Percentiles rank a stretch among this genome's conserved stretches.
These are phyloP conservation scores for Parasarocladium wereldwijsianum DNA, from an alignment of 2,329 filamentous ascomycete genomes.

Conservation along the genomic window DNA sequence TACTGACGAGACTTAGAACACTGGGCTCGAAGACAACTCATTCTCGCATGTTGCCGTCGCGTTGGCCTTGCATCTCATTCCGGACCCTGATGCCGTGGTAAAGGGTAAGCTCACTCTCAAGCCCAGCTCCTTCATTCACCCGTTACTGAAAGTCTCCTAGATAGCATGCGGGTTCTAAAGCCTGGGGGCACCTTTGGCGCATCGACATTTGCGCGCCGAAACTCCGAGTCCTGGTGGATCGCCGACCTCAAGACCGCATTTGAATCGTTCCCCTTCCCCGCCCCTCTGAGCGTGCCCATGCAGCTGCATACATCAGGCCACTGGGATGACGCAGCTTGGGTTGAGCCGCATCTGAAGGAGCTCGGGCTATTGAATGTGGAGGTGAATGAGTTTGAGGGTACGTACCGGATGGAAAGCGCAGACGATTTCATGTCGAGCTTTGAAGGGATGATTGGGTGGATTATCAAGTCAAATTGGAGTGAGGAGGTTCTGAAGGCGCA, in stretches of 20 bases:
- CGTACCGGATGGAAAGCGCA: constrained; percentile 16
- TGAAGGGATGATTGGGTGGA: constrained; percentile 23
- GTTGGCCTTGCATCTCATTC: constrained; percentile 32
- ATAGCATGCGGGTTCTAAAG: constrained; percentile 23
- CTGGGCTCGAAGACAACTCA: constrained; percentile 19
- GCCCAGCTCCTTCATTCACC: not conserved
- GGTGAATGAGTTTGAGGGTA: constrained; percentile 16
- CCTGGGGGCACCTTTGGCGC: constrained; percentile 23
- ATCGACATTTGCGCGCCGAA: constrained; percentile 20
- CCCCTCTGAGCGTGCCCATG: constrained; percentile 19
- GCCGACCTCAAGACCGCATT: constrained; percentile 24
- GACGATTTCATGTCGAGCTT: constrained; percentile 20
- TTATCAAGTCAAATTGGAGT: constrained; percentile 22
- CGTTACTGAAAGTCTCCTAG: constrained; percentile 9
- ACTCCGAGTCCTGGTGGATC: constrained; percentile 18
- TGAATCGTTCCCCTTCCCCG: constrained; percentile 23
- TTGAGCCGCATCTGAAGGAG: constrained; percentile 18
- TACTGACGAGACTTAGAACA: constrained; percentile 16
- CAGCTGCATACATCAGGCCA: constrained; percentile 22
- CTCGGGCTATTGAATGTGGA: constrained; percentile 23
- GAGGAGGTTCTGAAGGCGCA: constrained; percentile 22
- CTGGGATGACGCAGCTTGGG: constrained; percentile 24
- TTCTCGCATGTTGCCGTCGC: constrained; percentile 30
- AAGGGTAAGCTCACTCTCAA: constrained; percentile 10
- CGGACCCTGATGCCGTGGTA: constrained; percentile 20